Conservation (phyloP, 768 basidiomycete species). For the Phylloporus sp. region DNA sequence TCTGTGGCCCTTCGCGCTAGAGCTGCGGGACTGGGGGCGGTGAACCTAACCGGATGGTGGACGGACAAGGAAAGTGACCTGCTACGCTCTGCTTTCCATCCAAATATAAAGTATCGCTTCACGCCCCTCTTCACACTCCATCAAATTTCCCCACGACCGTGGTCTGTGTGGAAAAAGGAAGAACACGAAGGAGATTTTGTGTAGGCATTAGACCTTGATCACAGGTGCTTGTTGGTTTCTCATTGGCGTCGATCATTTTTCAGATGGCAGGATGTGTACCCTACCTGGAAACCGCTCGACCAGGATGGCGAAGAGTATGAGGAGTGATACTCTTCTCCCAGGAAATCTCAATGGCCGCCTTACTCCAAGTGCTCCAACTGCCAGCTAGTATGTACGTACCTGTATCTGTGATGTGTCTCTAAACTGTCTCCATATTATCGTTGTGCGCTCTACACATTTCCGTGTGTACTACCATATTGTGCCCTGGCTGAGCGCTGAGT, state of each 20-base stretch:
- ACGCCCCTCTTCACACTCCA: slow-evolving; percentile 10
- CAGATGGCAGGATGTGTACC: slow-evolving; percentile 18
- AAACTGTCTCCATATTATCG: too few relatives aligned
- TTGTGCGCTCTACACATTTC: too few relatives aligned
- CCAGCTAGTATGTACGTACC: not conserved
- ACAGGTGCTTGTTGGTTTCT: not conserved
- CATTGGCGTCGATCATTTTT: not conserved
- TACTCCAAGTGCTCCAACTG: not conserved
- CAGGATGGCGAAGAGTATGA: slow-evolving; percentile 13
- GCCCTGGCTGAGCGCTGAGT: too few relatives aligned
- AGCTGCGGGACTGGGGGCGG: not conserved
- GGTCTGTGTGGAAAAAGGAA: slow-evolving; percentile 2
- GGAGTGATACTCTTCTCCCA: not conserved
- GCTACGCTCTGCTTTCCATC: slow-evolving; percentile 1
- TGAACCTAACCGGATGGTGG: slow-evolving; percentile 1
- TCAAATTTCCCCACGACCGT: not conserved
- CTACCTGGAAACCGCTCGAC: slow-evolving; percentile 17
- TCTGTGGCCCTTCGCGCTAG: slow-evolving; percentile 6
- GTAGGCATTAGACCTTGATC: slow-evolving; percentile 2
- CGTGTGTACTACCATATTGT: too few relatives aligned
- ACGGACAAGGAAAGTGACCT: slow-evolving; percentile 1
- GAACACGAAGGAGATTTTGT: slow-evolving; percentile 1
- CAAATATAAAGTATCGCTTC: not conserved
- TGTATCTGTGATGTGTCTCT: too few relatives aligned
- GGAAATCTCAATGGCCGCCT: not conserved